Evolutionary conservation across 169 alveolate species (phyloP), one percentile per base, ranked within the genome.

Genomic region (Neospora caninum): DNA sequence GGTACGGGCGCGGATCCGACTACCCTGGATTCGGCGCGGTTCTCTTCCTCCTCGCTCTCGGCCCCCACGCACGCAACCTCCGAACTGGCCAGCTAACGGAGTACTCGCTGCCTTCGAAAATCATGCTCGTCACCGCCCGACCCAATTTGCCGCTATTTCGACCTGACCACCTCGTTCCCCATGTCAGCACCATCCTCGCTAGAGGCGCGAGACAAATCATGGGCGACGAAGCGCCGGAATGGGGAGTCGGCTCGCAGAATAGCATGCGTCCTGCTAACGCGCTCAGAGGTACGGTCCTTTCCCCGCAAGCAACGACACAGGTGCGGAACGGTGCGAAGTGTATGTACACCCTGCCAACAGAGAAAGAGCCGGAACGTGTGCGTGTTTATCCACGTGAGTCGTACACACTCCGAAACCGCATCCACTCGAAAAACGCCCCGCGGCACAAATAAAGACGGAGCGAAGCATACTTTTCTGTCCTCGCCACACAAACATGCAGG

Each of bases 11-110:
- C 2, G 95, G 95, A n/a, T 91, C 88, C 49, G 92, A 91, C 27
- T 93, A 93, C 69, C 95, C 95, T 20, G 95, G 82, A 41, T 58
- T 93, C 29, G 93, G 93, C 58, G 73, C 93, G 34, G 41, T 69
- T 53, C 93, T 93, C 53, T 93, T 45, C 41, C 49, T 93, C 80
- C 80, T 86, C 16, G 95, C 93, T 0, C 64, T 93, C 88, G 95
- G 95, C 22, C 95, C 93, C 41, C 95, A 93, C 83, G 64, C 93
- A 10, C 80, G 73, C 69, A 38, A 91, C 82, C 70, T 92, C 67
- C 64, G 67, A 54, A 86, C 39, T 10, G 88, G 67, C 64, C 34
- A 27, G 22, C 80, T 91, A 36, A 34, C 18, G 31, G 39, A 41
- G 45, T 82, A 6, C 89, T 0, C 43, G 42, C 58, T 45, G 42